A percentile compares a stretch with the other conserved stretches of the same genome.
Conservation (phyloP, 495 filamentous ascomycete genomes). For the Cercophora samala region DNA sequence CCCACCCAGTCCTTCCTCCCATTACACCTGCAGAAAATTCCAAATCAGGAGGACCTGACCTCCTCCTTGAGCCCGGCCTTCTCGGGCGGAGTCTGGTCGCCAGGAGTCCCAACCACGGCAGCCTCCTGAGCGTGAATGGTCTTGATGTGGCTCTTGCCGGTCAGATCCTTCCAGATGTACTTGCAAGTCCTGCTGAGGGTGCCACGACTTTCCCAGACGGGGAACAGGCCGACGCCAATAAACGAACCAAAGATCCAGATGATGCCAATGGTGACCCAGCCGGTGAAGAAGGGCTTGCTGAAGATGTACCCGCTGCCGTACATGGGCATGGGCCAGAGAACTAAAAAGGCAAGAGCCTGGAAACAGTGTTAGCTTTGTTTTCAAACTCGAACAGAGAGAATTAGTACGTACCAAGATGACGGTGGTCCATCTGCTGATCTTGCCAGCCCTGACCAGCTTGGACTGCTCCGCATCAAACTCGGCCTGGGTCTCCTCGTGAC, state of each 20-base stretch:
- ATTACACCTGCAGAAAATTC: neutral
- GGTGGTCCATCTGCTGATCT: conserved; percentile 76
- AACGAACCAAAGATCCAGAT: conserved; percentile 80
- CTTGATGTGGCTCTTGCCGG: conserved; percentile 53
- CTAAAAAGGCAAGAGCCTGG: conserved; percentile 65
- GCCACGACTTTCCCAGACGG: conserved; percentile 73
- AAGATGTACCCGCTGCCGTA: conserved; percentile 86
- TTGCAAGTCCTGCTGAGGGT: conserved; percentile 64
- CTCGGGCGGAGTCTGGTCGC: conserved; percentile 33
- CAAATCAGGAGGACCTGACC: conserved; percentile 10
- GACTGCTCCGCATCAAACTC: conserved; percentile 58
- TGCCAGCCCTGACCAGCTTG: conserved; percentile 67
- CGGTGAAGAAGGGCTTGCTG: conserved; percentile 86
- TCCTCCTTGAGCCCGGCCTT: conserved; percentile 28
- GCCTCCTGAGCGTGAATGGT: conserved; percentile 36
- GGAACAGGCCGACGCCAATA: conserved; percentile 74
- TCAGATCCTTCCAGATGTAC: conserved; percentile 65
- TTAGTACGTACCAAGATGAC: conserved; percentile 50
- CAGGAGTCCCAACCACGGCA: conserved; percentile 19
- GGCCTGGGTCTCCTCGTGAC: conserved; percentile 36
- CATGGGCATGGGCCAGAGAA: conserved; percentile 95
- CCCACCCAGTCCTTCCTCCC: neutral
- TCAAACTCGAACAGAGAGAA: neutral
- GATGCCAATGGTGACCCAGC: conserved; percentile 84
- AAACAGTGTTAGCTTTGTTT: neutral